Evolutionary conservation across 441 rosid genomes (phyloP).

Genomic region (Syzygium syzygioides): DNA sequence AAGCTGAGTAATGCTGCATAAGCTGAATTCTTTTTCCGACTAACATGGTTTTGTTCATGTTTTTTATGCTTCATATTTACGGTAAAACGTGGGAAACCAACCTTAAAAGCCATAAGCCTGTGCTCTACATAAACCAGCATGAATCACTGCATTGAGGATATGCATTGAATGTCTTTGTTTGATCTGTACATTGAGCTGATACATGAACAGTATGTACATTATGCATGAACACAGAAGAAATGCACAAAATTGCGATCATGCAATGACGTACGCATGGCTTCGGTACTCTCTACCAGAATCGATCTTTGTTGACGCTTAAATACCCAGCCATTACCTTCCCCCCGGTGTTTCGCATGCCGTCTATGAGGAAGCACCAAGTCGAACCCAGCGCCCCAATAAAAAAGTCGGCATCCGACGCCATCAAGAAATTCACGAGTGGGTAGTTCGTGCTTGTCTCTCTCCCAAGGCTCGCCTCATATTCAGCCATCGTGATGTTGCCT

Average conservation of each 20-base stretch:
- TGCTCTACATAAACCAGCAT: background rate
- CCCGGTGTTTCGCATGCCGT: constrained; percentile 93
- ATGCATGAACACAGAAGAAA: background rate
- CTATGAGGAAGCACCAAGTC: constrained; percentile 94
- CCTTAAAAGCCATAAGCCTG: background rate
- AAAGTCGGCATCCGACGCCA: constrained; percentile 85
- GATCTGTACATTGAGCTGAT: background rate
- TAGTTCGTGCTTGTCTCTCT: constrained; percentile 86
- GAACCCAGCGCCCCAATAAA: constrained; percentile 94
- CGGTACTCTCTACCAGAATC: constrained; percentile 60
- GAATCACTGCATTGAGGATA: background rate
- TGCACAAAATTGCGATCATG: background rate
- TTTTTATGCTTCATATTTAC: background rate
- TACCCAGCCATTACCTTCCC: constrained; percentile 96
- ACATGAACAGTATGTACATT: background rate
- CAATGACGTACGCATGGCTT: background rate
- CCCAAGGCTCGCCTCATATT: constrained; percentile 83
- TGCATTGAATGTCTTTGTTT: background rate
- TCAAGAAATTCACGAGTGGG: constrained; percentile 87
- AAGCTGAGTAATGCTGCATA: background rate
- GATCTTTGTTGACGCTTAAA: constrained; percentile 83
- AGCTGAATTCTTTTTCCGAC: background rate
- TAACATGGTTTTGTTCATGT: background rate
- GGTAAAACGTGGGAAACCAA: background rate
- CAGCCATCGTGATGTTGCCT: constrained; percentile 74